Evolutionary conservation across 306 rosid species (phyloP), one percentile per base, ranked within the genome.

Genomic region (Vicia sativa): DNA sequence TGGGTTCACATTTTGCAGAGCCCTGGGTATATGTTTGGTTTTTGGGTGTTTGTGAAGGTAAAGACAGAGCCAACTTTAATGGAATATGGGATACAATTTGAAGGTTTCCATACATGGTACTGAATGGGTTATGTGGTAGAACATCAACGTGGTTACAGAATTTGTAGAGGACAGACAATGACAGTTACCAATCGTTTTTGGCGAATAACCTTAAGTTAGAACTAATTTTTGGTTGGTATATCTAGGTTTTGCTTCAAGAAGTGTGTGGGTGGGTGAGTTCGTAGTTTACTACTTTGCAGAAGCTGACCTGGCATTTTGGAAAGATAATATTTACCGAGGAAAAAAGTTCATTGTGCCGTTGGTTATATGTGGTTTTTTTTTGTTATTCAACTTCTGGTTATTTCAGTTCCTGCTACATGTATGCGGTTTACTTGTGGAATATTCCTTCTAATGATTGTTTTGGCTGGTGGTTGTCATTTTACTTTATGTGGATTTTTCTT

Each of bases 1-100:
- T 62, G 78, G 78, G 59, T 85, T 77, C 74, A 73, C 73, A 49
- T 84, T 65, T 74, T 78, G 65, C 79, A 6, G 69, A 42, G 83
- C 70, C 77, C 11, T 66, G 83, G 75, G 67, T 39, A 69, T 70
- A 43, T 69, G 77, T 80, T 78, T 86, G 79, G 65, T 70, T 57
- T 67, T 67, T 72, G 70, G 73, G 62, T 67, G 62, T 67, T 41
- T 67, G 48, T 74, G 84, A 79, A 68, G 50, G 54, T 66, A 45
- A 80, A 75, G 75, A 39, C 46, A 46, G 52, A 46, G 65, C 81
- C 77, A 37, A 59, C 71, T 79, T 55, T 70, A 64, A 67, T 50
- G 63, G 70, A 71, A 75, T 48, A 43, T 74, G 74, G 60, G 48
- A 25, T 78, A 48, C 65, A 43, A 28, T 62, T 56, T 61, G 67